Conservation (phyloP, 2,329 filamentous ascomycete species). For the Karstenula rhodostoma region DNA sequence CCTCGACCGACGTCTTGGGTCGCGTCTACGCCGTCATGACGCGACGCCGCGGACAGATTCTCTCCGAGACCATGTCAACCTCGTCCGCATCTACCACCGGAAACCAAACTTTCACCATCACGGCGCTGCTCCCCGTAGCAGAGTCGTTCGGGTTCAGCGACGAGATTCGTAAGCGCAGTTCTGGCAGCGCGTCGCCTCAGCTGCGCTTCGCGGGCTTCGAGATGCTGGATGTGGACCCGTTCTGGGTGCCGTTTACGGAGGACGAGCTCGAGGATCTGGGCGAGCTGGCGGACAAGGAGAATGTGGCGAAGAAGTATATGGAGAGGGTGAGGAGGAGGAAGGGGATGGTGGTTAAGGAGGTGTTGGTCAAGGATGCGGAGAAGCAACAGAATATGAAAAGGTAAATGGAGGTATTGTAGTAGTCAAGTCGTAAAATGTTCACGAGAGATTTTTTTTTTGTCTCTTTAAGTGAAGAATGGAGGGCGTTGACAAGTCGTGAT, state of each 20-base stretch:
- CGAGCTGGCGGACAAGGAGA: constrained; percentile 91
- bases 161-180: constrained; percentile 94
- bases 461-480: no score
- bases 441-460: no score
- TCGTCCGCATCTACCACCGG: constrained; percentile 94
- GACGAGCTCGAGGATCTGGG: constrained; percentile 96
- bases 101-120: constrained; percentile 95
- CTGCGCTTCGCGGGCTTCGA: constrained; percentile 93
- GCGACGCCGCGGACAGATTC: constrained; percentile 85
- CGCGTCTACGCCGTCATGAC: constrained; percentile 98
- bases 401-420: constrained; percentile 29
- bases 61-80: constrained; percentile 91
- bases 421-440: no score
- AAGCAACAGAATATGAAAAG: constrained; percentile 83
- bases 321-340: constrained; percentile 87
- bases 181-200: constrained; percentile 89
- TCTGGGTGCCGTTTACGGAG: constrained; percentile 97
- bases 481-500: no score
- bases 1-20: constrained; percentile 92
- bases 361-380: constrained; percentile 81
- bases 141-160: constrained; percentile 96
- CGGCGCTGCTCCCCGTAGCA: constrained; percentile 85
- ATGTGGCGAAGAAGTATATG: constrained; percentile 96
- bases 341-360: constrained; percentile 81
- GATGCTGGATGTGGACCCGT: constrained; percentile 92